phyloP scores from a whole-genome alignment of 495 filamentous ascomycete species.

The Rostrohypoxylon terebratum region DNA sequence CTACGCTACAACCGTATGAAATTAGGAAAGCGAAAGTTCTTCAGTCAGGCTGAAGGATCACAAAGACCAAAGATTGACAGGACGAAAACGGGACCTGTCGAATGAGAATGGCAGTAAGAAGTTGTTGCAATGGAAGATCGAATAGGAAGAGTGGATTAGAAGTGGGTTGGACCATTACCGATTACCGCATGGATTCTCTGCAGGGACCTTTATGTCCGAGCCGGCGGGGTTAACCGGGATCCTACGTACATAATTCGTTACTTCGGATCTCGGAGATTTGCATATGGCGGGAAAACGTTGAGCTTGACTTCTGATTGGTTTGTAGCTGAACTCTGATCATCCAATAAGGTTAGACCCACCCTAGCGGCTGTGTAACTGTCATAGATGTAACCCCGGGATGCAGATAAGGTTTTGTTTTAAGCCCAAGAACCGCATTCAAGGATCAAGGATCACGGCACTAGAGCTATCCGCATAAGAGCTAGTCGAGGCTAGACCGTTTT shows the following conservation, averaged over 20 bases:
- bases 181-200: conserved; percentile 3
- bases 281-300: conserved; percentile 26
- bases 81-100: background rate
- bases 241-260: conserved; percentile 5
- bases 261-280: conserved; percentile 44
- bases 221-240: conserved; percentile 18
- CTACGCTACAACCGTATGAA: background rate
- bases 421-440: conserved; percentile 2
- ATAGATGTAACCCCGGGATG: background rate
- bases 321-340: background rate
- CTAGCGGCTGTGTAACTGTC: background rate
- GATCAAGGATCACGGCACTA: background rate
- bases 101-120: background rate
- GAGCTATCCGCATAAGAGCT: background rate
- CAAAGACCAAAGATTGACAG: background rate
- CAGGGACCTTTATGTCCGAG: conserved; percentile 34
- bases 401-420: conserved; percentile 17
- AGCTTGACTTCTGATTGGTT: background rate
- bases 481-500: background rate
- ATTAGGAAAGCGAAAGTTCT: background rate
- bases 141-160: background rate
- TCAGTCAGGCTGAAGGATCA: conserved; percentile 12
- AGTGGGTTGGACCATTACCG: background rate
- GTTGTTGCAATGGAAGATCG: background rate
- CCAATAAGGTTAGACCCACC: background rate